These are phyloP conservation scores for Trichophyton simii DNA, from an alignment of 2,329 filamentous ascomycete species.

Conservation along the genomic window DNA sequence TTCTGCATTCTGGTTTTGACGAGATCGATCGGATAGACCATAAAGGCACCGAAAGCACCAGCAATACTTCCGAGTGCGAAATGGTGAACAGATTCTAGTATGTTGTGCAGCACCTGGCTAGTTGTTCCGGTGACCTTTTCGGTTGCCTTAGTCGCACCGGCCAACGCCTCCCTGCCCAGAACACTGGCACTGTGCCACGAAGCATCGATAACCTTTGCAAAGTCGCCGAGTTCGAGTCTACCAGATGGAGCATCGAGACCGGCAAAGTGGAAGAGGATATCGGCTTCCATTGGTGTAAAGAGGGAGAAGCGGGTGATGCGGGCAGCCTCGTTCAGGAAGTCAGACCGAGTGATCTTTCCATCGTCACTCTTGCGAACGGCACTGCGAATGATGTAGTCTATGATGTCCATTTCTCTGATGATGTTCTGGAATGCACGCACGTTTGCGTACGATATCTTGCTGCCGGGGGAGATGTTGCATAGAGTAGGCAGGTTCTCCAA, in stretches of 20 bases:
- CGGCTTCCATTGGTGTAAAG: conserved; percentile 96
- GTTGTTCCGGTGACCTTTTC: conserved; percentile 45
- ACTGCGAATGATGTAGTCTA: conserved; percentile 82
- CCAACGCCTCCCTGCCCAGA: conserved; percentile 37
- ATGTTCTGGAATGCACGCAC: conserved; percentile 97
- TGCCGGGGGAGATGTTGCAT: conserved; percentile 84
- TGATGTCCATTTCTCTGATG: conserved; percentile 93
- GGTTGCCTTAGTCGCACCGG: conserved; percentile 32
- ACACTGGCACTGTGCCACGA: conserved; percentile 64
- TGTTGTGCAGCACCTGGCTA: conserved; percentile 47
- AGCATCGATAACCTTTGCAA: conserved; percentile 87
- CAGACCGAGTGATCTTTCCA: conserved; percentile 83
- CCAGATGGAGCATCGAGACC: conserved; percentile 82
- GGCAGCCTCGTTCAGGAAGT: conserved; percentile 90
- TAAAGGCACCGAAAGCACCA: conserved; percentile 94
- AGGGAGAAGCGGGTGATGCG: conserved; percentile 85
- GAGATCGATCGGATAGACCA: conserved; percentile 97
- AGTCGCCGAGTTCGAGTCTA: conserved; percentile 67
- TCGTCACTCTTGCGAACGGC: conserved; percentile 73
- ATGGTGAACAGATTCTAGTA: conserved; percentile 73
- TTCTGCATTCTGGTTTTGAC: conserved; percentile 99
- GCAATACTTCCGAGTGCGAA: conserved; percentile 81
- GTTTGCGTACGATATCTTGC: conserved; percentile 94
- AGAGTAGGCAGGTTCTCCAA: conserved; percentile 81
- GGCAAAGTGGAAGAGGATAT: conserved; percentile 97